Evolutionary conservation across 208 protist genomes (phyloP).

Genomic region (Trypanosoma mega): DNA sequence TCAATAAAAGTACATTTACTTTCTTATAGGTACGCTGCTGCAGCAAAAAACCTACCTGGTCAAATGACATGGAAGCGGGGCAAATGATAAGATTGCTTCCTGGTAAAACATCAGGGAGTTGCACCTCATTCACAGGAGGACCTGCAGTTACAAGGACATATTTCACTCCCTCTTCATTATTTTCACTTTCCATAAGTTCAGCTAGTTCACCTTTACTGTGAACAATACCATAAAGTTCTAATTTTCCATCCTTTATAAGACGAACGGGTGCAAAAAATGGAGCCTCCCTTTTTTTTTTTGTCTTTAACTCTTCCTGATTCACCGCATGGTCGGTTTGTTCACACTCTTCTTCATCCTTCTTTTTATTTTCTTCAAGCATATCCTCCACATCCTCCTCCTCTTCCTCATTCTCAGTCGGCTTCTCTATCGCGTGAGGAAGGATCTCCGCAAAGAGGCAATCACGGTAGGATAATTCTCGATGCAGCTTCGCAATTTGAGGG

Average conservation of each 20-base stretch:
- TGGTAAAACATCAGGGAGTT: not conserved
- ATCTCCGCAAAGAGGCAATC: constrained; percentile 15
- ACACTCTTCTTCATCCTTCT: no score
- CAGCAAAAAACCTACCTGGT: constrained; percentile 1
- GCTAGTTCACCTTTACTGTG: constrained; percentile 10
- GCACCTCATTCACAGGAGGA: not conserved
- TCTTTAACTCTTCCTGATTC: no score
- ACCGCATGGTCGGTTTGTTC: no score
- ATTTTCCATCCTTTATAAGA: not conserved
- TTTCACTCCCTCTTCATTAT: not conserved
- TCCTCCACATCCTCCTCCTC: no score
- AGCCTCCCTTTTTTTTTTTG: no score
- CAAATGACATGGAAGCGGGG: not conserved
- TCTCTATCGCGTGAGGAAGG: constrained; percentile 5
- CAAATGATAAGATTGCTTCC: constrained; percentile 16
- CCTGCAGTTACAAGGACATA: not conserved
- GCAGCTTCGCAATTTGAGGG: not conserved
- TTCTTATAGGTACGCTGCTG: constrained; percentile 6
- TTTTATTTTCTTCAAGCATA: no score
- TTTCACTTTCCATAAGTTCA: not conserved
- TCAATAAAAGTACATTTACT: constrained; percentile 8
- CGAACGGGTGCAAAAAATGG: constrained; percentile 22
- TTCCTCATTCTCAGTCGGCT: not conserved
- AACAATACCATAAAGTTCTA: constrained; percentile 5
- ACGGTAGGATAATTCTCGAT: not conserved